Conservation (phyloP, 805 yeast species). For the Clavispora santaluciae region DNA sequence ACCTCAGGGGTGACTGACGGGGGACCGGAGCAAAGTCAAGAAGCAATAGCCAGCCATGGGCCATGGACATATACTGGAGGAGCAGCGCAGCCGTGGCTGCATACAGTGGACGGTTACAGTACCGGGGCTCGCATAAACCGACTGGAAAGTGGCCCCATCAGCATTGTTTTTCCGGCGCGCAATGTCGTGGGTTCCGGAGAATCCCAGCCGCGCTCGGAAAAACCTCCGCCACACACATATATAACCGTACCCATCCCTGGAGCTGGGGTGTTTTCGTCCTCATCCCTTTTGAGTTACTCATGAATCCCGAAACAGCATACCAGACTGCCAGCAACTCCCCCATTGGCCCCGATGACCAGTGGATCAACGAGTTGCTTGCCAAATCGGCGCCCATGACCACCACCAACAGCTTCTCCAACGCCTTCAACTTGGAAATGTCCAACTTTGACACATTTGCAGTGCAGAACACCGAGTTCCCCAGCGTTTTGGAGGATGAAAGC, state of each 20-base stretch:
- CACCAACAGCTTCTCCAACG: conserved; percentile 9
- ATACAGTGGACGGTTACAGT: not conserved
- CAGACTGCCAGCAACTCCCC: not conserved
- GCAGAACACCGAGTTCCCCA: conserved; percentile 2
- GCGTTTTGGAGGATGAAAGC: conserved; percentile 8
- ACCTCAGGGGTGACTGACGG: too few relatives aligned
- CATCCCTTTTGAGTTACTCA: conserved; percentile 5
- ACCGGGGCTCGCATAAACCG: not conserved
- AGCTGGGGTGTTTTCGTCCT: not conserved
- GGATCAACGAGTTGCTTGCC: conserved; percentile 18
- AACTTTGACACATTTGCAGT: conserved; percentile 1
- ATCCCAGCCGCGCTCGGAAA: not conserved
- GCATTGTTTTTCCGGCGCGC: conserved; percentile 1
- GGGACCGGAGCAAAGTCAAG: too few relatives aligned
- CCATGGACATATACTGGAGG: too few relatives aligned
- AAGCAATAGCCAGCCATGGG: too few relatives aligned
- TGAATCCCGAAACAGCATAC: not conserved
- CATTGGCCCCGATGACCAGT: conserved; percentile 10
- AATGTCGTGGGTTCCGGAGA: not conserved
- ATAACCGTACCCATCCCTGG: not conserved
- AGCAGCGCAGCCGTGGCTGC: too few relatives aligned
- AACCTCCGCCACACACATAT: not conserved
- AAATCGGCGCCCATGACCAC: conserved; percentile 19
- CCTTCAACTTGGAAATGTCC: conserved; percentile 3
- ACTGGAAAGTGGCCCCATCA: not conserved